Conservation (phyloP, 495 filamentous ascomycete species). For the Podospora pseudoanserina region DNA sequence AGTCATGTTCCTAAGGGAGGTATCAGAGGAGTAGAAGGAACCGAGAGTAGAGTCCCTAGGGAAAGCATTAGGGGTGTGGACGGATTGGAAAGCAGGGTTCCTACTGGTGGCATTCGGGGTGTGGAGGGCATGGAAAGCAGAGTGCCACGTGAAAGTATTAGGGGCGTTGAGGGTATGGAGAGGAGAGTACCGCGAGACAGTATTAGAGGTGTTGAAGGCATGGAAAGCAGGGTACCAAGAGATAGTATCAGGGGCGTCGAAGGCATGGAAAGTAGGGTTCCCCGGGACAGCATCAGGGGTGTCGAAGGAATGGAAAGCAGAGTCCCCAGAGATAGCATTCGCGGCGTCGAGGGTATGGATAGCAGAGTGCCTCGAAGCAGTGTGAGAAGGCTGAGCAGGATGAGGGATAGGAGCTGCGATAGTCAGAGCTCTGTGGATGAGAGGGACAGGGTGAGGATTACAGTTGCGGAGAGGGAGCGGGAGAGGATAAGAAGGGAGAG, state of each 20-base stretch:
- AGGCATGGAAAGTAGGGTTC: background rate
- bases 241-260: background rate
- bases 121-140: background rate
- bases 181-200: background rate
- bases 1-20: background rate
- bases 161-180: background rate
- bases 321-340: background rate
- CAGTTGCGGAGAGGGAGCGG: constrained; percentile 8
- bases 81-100: background rate
- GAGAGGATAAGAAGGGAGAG: constrained; percentile 15
- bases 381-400: constrained; percentile 2
- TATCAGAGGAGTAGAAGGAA: background rate
- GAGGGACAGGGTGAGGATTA: constrained; percentile 11
- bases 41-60: background rate
- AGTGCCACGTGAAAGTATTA: background rate
- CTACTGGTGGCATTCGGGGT: background rate
- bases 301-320: background rate
- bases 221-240: background rate
- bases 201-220: background rate
- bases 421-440: background rate
- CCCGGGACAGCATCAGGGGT: background rate
- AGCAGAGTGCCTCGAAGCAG: constrained; percentile 5
- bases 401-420: background rate
- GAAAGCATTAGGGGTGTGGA: background rate
- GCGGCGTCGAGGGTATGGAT: constrained; percentile 1